phyloP scores from a whole-genome alignment of 2,329 filamentous ascomycete genomes.

The Phialemoniopsis sp. region DNA sequence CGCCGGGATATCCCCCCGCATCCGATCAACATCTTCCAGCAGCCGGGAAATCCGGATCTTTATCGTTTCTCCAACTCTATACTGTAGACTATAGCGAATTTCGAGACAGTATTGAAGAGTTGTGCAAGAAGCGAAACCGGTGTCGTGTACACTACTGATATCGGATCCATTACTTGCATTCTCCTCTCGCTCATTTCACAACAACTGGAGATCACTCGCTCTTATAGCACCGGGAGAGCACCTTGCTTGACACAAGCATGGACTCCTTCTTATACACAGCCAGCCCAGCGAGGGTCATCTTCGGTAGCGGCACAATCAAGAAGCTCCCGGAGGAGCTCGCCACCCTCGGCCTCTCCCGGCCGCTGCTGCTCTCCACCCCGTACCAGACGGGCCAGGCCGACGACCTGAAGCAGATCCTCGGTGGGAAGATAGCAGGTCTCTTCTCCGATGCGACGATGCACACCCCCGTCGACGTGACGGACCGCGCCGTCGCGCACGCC shows the following conservation, averaged over 20 bases:
- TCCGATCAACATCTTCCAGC: too few relatives aligned
- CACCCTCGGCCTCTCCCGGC: constrained; percentile 36
- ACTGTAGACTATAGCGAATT: too few relatives aligned
- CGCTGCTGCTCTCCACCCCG: constrained; percentile 50
- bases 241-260: constrained; percentile 29
- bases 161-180: too few relatives aligned
- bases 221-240: too few relatives aligned
- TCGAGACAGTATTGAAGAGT: too few relatives aligned
- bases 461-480: constrained; percentile 53
- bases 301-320: constrained; percentile 47
- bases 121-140: too few relatives aligned
- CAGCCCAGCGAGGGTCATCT: constrained; percentile 46
- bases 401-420: constrained; percentile 35
- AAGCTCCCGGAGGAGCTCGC: constrained; percentile 34
- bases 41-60: too few relatives aligned
- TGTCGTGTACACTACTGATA: too few relatives aligned
- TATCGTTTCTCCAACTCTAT: too few relatives aligned
- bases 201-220: too few relatives aligned
- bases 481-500: constrained; percentile 47
- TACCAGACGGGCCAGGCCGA: constrained; percentile 41
- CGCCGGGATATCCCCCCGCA: too few relatives aligned
- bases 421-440: constrained; percentile 6
- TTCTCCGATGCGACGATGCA: constrained; percentile 51
- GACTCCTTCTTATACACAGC: constrained; percentile 48
- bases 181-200: too few relatives aligned